phyloP scores from a whole-genome alignment of 2,329 filamentous ascomycete genomes.

The Simplicillium sp. region DNA sequence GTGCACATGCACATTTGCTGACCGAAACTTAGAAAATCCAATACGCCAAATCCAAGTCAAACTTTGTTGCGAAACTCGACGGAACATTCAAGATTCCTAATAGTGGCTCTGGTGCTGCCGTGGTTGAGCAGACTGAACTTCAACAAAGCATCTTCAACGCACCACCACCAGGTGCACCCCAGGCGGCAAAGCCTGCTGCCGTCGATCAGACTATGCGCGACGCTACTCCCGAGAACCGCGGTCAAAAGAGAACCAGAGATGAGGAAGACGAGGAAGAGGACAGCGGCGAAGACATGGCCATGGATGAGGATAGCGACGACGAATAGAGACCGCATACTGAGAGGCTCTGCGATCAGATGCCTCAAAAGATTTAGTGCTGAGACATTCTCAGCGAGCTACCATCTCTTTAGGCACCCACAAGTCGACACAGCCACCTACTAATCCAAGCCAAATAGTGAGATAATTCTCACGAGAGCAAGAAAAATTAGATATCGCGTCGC shows the following conservation, averaged over 20 bases:
- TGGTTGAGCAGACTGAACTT: constrained; percentile 59
- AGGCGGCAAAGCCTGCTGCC: constrained; percentile 39
- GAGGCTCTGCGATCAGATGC: not conserved
- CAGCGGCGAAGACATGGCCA: constrained; percentile 58
- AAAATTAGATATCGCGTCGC: constrained; percentile 65
- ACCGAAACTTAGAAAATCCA: constrained; percentile 61
- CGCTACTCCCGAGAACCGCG: constrained; percentile 44
- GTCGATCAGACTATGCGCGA: constrained; percentile 40
- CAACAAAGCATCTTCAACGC: constrained; percentile 76
- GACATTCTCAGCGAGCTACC: constrained; percentile 28
- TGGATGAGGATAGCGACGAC: constrained; percentile 65
- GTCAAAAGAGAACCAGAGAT: constrained; percentile 63
- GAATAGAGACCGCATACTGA: constrained; percentile 33
- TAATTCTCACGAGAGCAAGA: constrained; percentile 58
- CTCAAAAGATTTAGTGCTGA: not conserved
- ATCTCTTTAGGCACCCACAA: constrained; percentile 68
- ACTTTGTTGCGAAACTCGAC: constrained; percentile 83
- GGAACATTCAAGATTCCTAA: constrained; percentile 73
- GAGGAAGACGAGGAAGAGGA: constrained; percentile 59
- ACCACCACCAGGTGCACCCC: constrained; percentile 39
- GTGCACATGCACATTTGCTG: not conserved
- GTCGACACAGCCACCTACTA: constrained; percentile 72
- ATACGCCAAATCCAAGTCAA: constrained; percentile 83
- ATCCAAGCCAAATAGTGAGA: constrained; percentile 80
- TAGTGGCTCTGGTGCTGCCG: constrained; percentile 37